These are phyloP conservation scores for Aquanectria penicillioides DNA, from an alignment of 2,329 filamentous ascomycete genomes.

Conservation along the genomic window DNA sequence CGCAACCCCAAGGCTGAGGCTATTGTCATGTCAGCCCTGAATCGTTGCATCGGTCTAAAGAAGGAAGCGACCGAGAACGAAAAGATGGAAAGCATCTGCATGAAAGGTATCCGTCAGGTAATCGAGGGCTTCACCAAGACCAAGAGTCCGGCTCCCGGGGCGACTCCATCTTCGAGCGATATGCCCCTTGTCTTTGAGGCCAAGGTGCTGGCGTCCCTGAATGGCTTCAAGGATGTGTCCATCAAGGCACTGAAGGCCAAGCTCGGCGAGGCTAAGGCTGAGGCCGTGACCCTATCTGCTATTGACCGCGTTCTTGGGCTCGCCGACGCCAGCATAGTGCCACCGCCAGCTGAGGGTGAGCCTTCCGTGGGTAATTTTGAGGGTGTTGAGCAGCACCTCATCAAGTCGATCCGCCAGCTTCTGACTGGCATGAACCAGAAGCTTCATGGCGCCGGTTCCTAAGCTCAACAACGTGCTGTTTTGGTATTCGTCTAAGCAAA, in stretches of 20 bases:
- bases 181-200: conserved; percentile 48
- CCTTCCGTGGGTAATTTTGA: conserved; percentile 47
- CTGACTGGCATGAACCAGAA: conserved; percentile 54
- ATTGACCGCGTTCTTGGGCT: conserved; percentile 62
- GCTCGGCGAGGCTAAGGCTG: conserved; percentile 54
- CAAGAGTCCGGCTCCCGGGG: conserved; percentile 47
- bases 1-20: conserved; percentile 55
- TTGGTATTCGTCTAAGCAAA: no score
- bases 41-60: conserved; percentile 61
- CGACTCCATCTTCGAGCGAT: conserved; percentile 39
- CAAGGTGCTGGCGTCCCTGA: conserved; percentile 53
- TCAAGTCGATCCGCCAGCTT: conserved; percentile 52
- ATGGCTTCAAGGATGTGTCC: conserved; percentile 58
- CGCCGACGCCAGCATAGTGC: conserved; percentile 54
- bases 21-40: conserved; percentile 63
- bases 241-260: conserved; percentile 53
- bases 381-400: conserved; percentile 53
- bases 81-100: conserved; percentile 58
- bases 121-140: conserved; percentile 55
- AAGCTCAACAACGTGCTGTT: no score
- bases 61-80: conserved; percentile 55
- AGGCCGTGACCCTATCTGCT: conserved; percentile 59
- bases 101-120: conserved; percentile 54
- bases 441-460: conserved; percentile 35
- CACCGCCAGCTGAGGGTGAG: conserved; percentile 47